Evolutionary conservation across 2,329 filamentous ascomycete genomes (phyloP), one percentile per base, ranked within the genome.

Genomic region (Dendryphion nanum): DNA sequence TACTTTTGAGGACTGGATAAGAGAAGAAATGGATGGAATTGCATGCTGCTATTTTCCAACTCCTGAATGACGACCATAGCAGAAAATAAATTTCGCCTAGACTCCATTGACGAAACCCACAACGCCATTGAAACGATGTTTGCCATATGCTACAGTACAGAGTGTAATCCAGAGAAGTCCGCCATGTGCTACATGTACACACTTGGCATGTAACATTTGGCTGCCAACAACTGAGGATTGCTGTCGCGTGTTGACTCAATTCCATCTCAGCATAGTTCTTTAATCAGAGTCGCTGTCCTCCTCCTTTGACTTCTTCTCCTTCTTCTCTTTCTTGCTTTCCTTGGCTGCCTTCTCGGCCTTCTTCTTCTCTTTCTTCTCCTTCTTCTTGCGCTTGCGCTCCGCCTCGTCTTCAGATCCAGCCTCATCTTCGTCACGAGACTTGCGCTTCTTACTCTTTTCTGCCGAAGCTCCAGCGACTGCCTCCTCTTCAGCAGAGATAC

Each of bases 331-430:
- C 31, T 58, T 53, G 5, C 33, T 30, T 33, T 57, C 53, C 18
- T 54, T 50, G 30, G 46, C 47, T 66, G 87, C 82, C 18, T 87
- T 83, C 18, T 81, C 69, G 13, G 81, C 84, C 71, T 89, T 83
- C 57, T 85, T 82, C 73, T 86, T 86, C 56, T 83, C 80, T 75
- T 87, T 82, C 73, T 87, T 86, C 57, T 83, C 80, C 75, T 87
- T 93, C 77, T 89, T 89, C 72, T 84, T 82, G 69, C 82, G 59
- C 58, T 73, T 73, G 40, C 69, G 67, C 55, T 72, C 70, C 4
- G 69, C 70, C 56, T 69, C 68, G 51, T 73, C 70, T 42, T 74
- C 71, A 4, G 63, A 52, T 1, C 59, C 66, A n/a, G n/a, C n/a
- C 55, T 73, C 68, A 41, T 66, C 70, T 19, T 73, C 71, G 41